Percentiles rank a stretch among this genome's conserved stretches.
These are phyloP conservation scores for Alternaria tenuissima DNA, from an alignment of 2,329 filamentous ascomycete species.

Conservation along the genomic window DNA sequence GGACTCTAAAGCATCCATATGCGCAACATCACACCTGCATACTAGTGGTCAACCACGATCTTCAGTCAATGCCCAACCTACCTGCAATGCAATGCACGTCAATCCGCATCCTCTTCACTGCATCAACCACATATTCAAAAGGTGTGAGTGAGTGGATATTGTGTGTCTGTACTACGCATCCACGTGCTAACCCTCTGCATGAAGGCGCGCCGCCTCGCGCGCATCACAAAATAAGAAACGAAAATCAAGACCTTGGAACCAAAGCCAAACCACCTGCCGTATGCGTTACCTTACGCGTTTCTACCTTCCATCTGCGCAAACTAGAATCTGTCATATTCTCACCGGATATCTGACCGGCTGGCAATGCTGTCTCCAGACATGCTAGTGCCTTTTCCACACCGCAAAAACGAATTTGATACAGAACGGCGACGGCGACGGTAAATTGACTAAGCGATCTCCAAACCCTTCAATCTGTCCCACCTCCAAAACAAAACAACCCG, in stretches of 20 bases:
- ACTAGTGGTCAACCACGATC: background rate
- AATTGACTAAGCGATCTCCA: background rate
- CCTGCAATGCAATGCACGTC: constrained; percentile 2
- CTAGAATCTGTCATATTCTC: background rate
- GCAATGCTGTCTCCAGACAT: background rate
- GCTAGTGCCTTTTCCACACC: background rate
- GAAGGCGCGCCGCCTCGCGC: background rate
- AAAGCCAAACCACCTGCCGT: constrained; percentile 5
- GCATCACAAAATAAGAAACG: background rate
- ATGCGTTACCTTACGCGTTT: background rate
- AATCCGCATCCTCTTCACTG: background rate
- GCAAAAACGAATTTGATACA: background rate
- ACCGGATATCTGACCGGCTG: background rate
- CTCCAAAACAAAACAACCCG: background rate
- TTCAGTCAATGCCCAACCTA: background rate
- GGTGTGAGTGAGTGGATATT: background rate
- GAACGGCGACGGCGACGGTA: background rate
- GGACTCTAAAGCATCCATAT: background rate
- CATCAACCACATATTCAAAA: background rate
- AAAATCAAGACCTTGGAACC: background rate
- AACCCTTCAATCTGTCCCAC: background rate
- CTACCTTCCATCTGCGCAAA: background rate
- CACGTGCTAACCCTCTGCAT: background rate
- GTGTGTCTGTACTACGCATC: constrained; percentile 1
- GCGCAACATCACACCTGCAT: constrained; percentile 1